Percentiles rank a stretch among this genome's conserved stretches.
Conservation (phyloP, 441 rosid genomes). For the Isatis lusitanica region DNA sequence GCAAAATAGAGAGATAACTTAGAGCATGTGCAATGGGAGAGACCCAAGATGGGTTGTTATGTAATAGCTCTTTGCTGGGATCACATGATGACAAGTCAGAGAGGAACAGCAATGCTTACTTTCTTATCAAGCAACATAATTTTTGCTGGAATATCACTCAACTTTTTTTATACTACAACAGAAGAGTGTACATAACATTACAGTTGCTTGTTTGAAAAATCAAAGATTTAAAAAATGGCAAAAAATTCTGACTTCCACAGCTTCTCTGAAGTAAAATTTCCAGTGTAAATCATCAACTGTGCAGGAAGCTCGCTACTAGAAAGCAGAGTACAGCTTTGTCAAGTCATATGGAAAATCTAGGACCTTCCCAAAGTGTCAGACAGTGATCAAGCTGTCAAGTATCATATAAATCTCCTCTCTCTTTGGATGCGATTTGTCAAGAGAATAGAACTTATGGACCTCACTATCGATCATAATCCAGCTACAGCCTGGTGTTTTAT, state of each 20-base stretch:
- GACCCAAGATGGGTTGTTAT: too few relatives aligned
- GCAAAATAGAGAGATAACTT: background rate
- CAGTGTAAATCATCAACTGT: background rate
- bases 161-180: background rate
- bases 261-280: background rate
- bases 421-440: conserved; percentile 61
- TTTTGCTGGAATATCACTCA: background rate
- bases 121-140: background rate
- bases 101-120: background rate
- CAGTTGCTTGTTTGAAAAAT: too few relatives aligned
- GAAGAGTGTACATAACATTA: background rate
- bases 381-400: conserved; percentile 45
- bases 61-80: background rate
- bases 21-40: too few relatives aligned
- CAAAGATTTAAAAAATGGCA: background rate
- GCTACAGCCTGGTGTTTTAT: conserved; percentile 84
- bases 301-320: background rate
- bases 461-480: conserved; percentile 74
- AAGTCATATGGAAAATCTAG: background rate
- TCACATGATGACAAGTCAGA: background rate
- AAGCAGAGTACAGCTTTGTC: background rate
- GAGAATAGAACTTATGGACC: conserved; percentile 67
- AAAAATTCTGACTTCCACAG: background rate
- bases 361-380: background rate
- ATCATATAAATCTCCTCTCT: conserved; percentile 50